phyloP scores from a whole-genome alignment of 495 filamentous ascomycete genomes.

The Hyaloscypha variabilis region DNA sequence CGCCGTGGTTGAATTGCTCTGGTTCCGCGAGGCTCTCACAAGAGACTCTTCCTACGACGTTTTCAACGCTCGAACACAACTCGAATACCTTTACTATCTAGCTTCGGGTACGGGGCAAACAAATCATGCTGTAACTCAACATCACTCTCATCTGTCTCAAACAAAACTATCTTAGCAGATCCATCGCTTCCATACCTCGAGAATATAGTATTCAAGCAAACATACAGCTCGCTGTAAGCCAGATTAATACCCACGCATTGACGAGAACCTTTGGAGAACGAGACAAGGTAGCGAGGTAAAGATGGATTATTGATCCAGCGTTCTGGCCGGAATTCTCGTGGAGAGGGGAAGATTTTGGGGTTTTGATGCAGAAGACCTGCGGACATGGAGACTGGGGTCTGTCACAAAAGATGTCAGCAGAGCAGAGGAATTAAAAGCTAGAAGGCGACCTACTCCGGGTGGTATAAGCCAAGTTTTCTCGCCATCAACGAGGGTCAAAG shows the following conservation, averaged over 20 bases:
- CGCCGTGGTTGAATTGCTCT: too few species aligned
- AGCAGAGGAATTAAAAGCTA: too few species aligned
- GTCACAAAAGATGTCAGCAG: too few species aligned
- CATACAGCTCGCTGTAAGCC: constrained; percentile 45
- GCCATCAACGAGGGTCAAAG: not conserved
- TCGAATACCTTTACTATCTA: constrained; percentile 12
- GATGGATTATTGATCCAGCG: constrained; percentile 44
- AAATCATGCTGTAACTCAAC: constrained; percentile 6
- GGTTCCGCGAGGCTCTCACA: too few species aligned
- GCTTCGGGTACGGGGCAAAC: constrained; percentile 11
- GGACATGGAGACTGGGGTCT: too few species aligned
- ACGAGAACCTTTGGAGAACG: constrained; percentile 50
- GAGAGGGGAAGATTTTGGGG: constrained; percentile 47
- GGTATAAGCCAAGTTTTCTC: constrained; percentile 5
- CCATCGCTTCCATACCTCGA: not conserved
- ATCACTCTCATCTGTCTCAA: constrained; percentile 18
- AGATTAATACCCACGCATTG: constrained; percentile 54
- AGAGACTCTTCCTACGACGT: too few species aligned
- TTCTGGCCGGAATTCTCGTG: constrained; percentile 50
- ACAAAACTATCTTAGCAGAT: constrained; percentile 18
- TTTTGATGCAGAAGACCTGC: too few species aligned
- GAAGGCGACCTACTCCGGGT: constrained; percentile 32
- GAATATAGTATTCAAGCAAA: constrained; percentile 28
- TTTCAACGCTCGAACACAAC: too few species aligned
- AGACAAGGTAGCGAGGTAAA: constrained; percentile 45